Percentiles rank a stretch among this genome's conserved stretches.
phyloP scores from a whole-genome alignment of 768 basidiomycete species.

The Hirschioporus abietinus region DNA sequence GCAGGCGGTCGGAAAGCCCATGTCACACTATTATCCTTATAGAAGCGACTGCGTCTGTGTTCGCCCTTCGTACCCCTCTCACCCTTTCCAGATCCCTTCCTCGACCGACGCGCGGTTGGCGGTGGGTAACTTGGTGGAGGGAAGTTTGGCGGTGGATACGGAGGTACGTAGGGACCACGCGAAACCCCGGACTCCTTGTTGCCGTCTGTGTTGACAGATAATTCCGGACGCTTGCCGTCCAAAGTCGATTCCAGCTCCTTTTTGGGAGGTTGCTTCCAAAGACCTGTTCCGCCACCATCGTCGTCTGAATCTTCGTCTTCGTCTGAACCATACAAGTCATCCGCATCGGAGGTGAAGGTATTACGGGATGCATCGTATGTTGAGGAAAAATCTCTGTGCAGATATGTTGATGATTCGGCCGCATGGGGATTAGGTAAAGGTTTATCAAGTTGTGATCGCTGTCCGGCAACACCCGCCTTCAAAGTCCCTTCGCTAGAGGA shows the following conservation, averaged over 20 bases:
- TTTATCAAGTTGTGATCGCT: constrained; percentile 10
- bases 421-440: constrained; percentile 11
- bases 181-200: constrained; percentile 9
- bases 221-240: constrained; percentile 33
- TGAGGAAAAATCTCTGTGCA: not conserved
- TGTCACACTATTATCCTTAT: constrained; percentile 55
- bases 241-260: constrained; percentile 23
- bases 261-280: constrained; percentile 36
- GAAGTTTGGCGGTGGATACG: constrained; percentile 17
- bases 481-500: constrained; percentile 5
- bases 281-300: constrained; percentile 35
- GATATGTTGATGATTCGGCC: constrained; percentile 9
- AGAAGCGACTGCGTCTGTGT: constrained; percentile 52
- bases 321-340: constrained; percentile 12
- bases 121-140: constrained; percentile 20
- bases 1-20: constrained; percentile 91
- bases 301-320: constrained; percentile 47
- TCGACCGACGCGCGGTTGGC: constrained; percentile 12
- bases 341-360: constrained; percentile 7
- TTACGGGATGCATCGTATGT: not conserved
- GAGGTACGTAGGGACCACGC: constrained; percentile 7
- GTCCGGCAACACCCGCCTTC: constrained; percentile 11
- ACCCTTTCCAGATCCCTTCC: constrained; percentile 17
- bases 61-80: constrained; percentile 26
- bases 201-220: constrained; percentile 40